A percentile compares a stretch with the other conserved stretches of the same genome.
Evolutionary conservation across 2,329 filamentous ascomycete species (phyloP).

Genomic region (Fonsecaea nubica): DNA sequence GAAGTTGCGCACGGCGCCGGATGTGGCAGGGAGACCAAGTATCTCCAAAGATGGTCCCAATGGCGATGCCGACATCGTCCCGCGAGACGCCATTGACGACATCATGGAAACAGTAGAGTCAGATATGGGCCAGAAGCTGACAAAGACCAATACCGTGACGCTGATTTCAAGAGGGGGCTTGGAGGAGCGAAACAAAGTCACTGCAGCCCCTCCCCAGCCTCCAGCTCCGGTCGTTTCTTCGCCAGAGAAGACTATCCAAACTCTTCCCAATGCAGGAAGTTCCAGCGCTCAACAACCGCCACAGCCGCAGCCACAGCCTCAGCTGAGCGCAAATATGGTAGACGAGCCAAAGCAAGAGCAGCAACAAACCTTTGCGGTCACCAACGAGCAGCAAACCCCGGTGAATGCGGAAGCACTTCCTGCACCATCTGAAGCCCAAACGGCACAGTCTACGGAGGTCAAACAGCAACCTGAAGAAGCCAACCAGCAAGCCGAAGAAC

Average conservation of each 20-base stretch:
- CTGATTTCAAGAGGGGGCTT: slow-evolving; percentile 80
- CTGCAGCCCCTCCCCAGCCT: slow-evolving; percentile 18
- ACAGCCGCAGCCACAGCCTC: slow-evolving; percentile 48
- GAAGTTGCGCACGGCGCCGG: slow-evolving; percentile 71
- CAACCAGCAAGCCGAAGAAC: slow-evolving; percentile 11
- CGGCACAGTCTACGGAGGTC: background rate
- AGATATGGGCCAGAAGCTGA: slow-evolving; percentile 70
- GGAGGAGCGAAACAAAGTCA: slow-evolving; percentile 58
- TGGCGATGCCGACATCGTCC: slow-evolving; percentile 22
- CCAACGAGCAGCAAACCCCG: slow-evolving; percentile 11
- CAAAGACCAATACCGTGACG: slow-evolving; percentile 67
- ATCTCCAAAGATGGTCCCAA: slow-evolving; percentile 19
- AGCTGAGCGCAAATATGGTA: slow-evolving; percentile 35
- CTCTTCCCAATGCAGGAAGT: slow-evolving; percentile 8
- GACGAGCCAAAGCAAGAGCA: slow-evolving; percentile 11
- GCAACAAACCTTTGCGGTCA: slow-evolving; percentile 1
- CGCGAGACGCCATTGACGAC: slow-evolving; percentile 63
- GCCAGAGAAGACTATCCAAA: slow-evolving; percentile 16
- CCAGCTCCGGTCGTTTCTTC: slow-evolving; percentile 2
- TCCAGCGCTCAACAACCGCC: slow-evolving; percentile 12
- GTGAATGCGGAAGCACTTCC: background rate
- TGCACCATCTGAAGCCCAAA: slow-evolving; percentile 12
- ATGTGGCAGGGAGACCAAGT: slow-evolving; percentile 44
- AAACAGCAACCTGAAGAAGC: slow-evolving; percentile 14
- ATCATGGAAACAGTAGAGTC: slow-evolving; percentile 77